Evolutionary conservation across 768 basidiomycete genomes (phyloP), one percentile per base, ranked within the genome.

Genomic region (Russula sp.): DNA sequence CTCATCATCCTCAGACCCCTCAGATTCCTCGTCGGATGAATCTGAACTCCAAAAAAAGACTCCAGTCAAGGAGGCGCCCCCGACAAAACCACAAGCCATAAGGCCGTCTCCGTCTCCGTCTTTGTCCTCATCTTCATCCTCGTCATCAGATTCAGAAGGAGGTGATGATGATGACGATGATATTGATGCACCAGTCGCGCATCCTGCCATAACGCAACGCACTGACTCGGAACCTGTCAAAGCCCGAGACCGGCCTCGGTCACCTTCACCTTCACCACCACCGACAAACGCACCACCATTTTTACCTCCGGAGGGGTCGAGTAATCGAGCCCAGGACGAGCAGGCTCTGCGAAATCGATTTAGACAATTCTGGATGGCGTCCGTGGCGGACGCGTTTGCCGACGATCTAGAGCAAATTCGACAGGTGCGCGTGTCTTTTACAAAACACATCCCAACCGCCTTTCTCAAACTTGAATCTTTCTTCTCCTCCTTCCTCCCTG

Each of bases 291-390:
- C 89, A 11, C 88, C 88, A 0, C 77, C 88, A 1, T 89, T 91
- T 70, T 70, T 88, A 14, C 78, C 83, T 4, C 38, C 64, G 6
- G 67, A 68, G 20, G 70, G 69, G 0, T 57, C 71, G 4, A 73
- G 71, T 26, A 74, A 77, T 36, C 71, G 74, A 7, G 69, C 72
- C 16, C 73, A 79, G 52, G 74, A 77, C 34, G 87, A 92, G 64
- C 76, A 80, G 50, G 71, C 73, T 9, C 72, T 92, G 71, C 86
- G 84, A 70, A 83, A 83, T 38, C 83, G 79, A 50, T 94, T 94
- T 73, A 78, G 87, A 61, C 86, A 87, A 73, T 93, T 94, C 71
- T 94, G 92, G 92, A 92, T 94, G 90, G 76, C 84, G 2, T 84
- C 87, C 0, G 81, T 93, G 8, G 89, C 86, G 2, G 89, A 92